phyloP scores from a whole-genome alignment of 768 basidiomycete genomes.

The Mycena vitilis region DNA sequence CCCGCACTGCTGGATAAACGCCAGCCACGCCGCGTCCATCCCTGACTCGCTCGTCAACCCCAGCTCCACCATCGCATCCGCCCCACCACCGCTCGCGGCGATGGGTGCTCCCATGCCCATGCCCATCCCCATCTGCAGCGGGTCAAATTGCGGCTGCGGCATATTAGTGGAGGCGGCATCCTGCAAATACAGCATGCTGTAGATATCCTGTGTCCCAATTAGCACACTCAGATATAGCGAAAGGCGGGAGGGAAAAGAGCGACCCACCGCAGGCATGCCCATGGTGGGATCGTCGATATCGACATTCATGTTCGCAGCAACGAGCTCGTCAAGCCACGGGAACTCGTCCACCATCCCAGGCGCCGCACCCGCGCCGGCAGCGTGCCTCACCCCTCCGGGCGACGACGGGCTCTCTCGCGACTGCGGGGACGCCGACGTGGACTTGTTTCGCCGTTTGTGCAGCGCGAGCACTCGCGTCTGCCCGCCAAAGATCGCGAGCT shows the following conservation, averaged over 20 bases:
- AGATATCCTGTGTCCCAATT: conserved; percentile 21
- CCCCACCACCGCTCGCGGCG: conserved; percentile 7
- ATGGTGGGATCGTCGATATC: conserved; percentile 15
- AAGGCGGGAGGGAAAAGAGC: not conserved
- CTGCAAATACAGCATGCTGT: conserved; percentile 24
- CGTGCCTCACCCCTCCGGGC: too few species aligned
- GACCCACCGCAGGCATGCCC: conserved; percentile 12
- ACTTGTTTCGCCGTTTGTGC: conserved; percentile 34
- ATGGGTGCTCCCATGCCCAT: not conserved
- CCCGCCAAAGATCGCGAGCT: conserved; percentile 67
- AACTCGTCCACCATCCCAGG: conserved; percentile 13
- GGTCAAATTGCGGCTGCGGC: not conserved
- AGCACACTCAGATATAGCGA: too few species aligned
- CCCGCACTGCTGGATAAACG: conserved; percentile 63
- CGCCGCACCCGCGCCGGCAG: not conserved
- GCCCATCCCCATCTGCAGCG: conserved; percentile 5
- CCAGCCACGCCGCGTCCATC: conserved; percentile 61
- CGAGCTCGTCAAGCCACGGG: conserved; percentile 33
- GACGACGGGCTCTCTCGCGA: too few species aligned
- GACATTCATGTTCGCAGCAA: conserved; percentile 20
- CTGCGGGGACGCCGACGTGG: conserved; percentile 5
- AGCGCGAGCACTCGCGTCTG: conserved; percentile 58
- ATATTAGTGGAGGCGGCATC: not conserved
- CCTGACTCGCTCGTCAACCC: conserved; percentile 58
- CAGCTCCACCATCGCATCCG: conserved; percentile 54